A percentile compares a stretch with the other conserved stretches of the same genome.
These are phyloP conservation scores for Backusella luteola DNA, from an alignment of 192 early-diverging fungal genomes.

Conservation along the genomic window DNA sequence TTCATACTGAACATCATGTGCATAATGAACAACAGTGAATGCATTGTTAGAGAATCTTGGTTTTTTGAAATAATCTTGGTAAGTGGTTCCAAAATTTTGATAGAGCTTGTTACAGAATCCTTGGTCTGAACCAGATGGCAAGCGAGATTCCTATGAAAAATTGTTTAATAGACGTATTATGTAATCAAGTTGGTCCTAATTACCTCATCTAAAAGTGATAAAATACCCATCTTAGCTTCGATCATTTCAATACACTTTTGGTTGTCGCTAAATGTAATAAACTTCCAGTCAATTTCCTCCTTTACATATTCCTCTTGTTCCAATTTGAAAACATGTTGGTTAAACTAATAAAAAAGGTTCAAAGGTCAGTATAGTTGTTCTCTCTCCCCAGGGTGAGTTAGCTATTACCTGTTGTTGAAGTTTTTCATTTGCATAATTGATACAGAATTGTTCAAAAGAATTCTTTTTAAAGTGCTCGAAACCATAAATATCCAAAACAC, in stretches of 20 bases:
- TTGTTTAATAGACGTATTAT: not conserved
- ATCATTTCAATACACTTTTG: slow-evolving; percentile 99
- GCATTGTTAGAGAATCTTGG: slow-evolving; percentile 85
- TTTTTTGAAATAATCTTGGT: slow-evolving; percentile 82
- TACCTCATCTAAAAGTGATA: slow-evolving; percentile 95
- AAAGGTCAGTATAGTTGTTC: not conserved
- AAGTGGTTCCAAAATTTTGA: slow-evolving; percentile 73
- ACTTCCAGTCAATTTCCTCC: slow-evolving; percentile 97
- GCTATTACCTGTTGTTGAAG: slow-evolving; percentile 78
- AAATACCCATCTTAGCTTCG: slow-evolving; percentile 91
- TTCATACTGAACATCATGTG: slow-evolving; percentile 92
- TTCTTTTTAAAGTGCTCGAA: slow-evolving; percentile 99
- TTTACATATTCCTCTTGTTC: slow-evolving; percentile 98
- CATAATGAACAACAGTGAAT: slow-evolving; percentile 97
- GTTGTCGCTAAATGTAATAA: slow-evolving; percentile 99
- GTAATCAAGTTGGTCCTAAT: slow-evolving; percentile 8
- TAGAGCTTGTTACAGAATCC: slow-evolving; percentile 90
- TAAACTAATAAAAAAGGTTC: slow-evolving; percentile 66
- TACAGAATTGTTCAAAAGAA: slow-evolving; percentile 99
- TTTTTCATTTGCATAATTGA: slow-evolving; percentile 97
- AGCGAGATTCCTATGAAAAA: slow-evolving; percentile 45
- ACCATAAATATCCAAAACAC: slow-evolving; percentile 99
- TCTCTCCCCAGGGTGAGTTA: not conserved
- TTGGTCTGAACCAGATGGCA: slow-evolving; percentile 85
- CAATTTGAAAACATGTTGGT: slow-evolving; percentile 99